Percentiles rank a stretch among this genome's conserved stretches.
phyloP scores from a whole-genome alignment of 2,329 filamentous ascomycete genomes.

The Arthrinium phaeospermum region DNA sequence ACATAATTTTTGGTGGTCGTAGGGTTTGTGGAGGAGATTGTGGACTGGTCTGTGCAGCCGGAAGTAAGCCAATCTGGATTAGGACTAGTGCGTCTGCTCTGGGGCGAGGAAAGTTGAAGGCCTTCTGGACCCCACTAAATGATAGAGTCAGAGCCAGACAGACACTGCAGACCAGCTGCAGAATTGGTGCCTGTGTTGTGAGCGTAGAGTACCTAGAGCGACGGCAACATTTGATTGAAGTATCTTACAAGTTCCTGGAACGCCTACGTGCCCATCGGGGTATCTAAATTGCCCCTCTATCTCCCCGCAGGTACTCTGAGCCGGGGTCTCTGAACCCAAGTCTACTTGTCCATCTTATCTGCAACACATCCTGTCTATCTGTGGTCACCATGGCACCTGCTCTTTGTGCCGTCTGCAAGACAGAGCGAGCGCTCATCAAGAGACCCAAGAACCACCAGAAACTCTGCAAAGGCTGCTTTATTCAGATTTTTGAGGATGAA shows the following conservation, averaged over 20 bases:
- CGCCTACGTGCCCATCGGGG: background rate
- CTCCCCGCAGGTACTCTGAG: background rate
- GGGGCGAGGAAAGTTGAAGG: slow-evolving; percentile 7
- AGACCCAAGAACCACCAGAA: slow-evolving; percentile 95
- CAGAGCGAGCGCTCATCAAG: slow-evolving; percentile 83
- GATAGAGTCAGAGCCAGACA: background rate
- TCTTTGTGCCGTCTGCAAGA: slow-evolving; percentile 77
- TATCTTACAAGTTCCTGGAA: background rate
- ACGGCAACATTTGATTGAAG: background rate
- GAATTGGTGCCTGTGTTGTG: background rate
- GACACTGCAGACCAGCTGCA: background rate
- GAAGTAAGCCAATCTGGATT: background rate
- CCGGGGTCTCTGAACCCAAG: background rate
- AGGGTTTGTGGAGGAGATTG: slow-evolving; percentile 32
- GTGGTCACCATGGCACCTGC: slow-evolving; percentile 71
- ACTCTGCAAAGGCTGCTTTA: slow-evolving; percentile 89
- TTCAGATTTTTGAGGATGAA: slow-evolving; percentile 87
- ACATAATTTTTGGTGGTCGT: slow-evolving; percentile 27
- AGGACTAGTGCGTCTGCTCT: background rate
- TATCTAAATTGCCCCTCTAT: too few species aligned
- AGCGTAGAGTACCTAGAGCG: background rate
- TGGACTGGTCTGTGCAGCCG: slow-evolving; percentile 18
- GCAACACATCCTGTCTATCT: background rate
- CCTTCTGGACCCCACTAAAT: slow-evolving; percentile 15
- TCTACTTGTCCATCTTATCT: background rate